Evolutionary conservation across 129 eudicot species (phyloP).

Genomic region (Helianthus tuberosus): DNA sequence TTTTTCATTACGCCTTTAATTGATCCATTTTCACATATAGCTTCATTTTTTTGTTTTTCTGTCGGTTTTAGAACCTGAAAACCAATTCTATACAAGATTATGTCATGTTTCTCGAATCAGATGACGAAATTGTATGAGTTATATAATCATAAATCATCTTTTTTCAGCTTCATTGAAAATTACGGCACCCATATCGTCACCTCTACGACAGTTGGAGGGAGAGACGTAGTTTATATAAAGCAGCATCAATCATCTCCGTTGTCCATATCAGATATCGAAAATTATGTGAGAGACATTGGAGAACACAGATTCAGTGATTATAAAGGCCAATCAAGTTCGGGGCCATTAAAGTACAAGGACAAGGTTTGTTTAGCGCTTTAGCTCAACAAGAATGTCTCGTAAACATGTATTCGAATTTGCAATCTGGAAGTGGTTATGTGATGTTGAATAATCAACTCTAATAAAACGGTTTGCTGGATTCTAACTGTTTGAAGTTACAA

Average conservation of each 20-base stretch:
- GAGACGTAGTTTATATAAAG: conserved; percentile 85
- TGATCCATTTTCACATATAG: not conserved
- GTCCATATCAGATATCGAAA: conserved; percentile 66
- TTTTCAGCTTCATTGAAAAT: conserved; percentile 86
- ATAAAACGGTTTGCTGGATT: not conserved
- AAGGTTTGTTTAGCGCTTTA: conserved; percentile 56
- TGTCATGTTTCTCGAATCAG: not conserved
- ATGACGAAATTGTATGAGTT: not conserved
- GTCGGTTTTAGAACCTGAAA: conserved; percentile 6
- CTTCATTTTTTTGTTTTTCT: not conserved
- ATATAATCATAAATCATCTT: conserved; percentile 2
- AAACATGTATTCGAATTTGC: not conserved
- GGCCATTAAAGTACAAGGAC: conserved; percentile 81
- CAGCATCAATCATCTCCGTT: conserved; percentile 95
- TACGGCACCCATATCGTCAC: conserved; percentile 94
- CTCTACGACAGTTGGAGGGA: conserved; percentile 90
- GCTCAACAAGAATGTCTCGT: conserved; percentile 6
- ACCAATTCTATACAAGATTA: conserved; percentile 4
- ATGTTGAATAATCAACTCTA: not conserved
- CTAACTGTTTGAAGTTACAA: not conserved
- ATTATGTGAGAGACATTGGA: conserved; percentile 76
- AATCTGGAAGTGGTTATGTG: conserved; percentile 4
- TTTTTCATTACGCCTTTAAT: not conserved
- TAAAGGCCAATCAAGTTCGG: conserved; percentile 59
- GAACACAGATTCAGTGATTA: conserved; percentile 74